Evolutionary conservation across 768 basidiomycete genomes (phyloP), one percentile per base, ranked within the genome.

Genomic region (Boletus insuetus): DNA sequence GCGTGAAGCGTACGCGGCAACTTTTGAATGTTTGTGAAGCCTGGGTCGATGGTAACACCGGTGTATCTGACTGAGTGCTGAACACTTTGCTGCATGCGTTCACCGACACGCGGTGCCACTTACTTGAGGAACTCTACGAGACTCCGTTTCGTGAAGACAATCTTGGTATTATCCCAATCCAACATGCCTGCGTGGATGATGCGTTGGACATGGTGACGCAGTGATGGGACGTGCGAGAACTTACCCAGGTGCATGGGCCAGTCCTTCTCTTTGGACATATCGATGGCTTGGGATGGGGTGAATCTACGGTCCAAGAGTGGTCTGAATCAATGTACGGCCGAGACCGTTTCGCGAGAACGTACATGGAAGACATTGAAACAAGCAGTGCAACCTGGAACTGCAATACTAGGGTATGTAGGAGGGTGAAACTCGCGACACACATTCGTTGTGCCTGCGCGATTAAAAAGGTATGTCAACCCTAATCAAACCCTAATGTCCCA

Each of bases 101-200:
- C 31, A 45, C n/a, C 39, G 26, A 40, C 31, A 29, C 22, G 17
- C 11, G 44, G 44, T 54, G 38, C 20, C 49, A 59, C 79, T 61
- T 68, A 89, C 88, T 85, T 88, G 59, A 91, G 74, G 67, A 91
- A 91, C 62, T 91, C 89, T 49, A 90, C 76, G 58, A 91, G 73
- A 41, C 82, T 75, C 39, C 89, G 82, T 64, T 91, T 91, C 14
- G 87, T 91, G 67, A 91, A 91, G 29, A 91, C 82, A 58, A 91
- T 88, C 56, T 72, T 82, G 46, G 86, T 89, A 13, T 72, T 67
- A 64, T 91, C 89, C 89, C 89, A 91, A 70, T 91, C 89, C 59
- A 91, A 75, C 83, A 88, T 81, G 56, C 87, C 89, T 89, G 51
- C 4, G 42, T 29, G 38, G 12, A 26, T 12, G 55, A 31, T 51